Conservation (phyloP, 2,329 filamentous ascomycete genomes). For the Colletotrichum cereale region DNA sequence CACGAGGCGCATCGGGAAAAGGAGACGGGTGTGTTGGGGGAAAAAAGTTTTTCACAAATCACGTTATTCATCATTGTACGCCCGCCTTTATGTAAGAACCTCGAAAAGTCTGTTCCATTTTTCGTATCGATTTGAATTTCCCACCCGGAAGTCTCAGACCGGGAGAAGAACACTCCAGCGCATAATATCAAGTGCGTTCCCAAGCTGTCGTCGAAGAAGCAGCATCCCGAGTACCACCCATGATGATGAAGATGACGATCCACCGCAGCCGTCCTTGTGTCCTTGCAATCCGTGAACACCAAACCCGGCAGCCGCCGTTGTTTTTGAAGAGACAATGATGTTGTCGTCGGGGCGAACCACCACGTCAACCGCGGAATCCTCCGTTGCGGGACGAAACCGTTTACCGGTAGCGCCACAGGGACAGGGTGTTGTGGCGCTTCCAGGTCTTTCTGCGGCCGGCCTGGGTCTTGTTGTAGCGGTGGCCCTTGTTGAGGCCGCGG, state of each 20-base stretch:
- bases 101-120: slow-evolving; percentile 39
- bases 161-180: slow-evolving; percentile 39
- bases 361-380: slow-evolving; percentile 16
- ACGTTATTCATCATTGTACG: slow-evolving; percentile 39
- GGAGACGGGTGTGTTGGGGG: not conserved
- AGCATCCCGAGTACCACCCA: slow-evolving; percentile 36
- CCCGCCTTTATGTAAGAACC: slow-evolving; percentile 35
- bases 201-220: slow-evolving; percentile 32
- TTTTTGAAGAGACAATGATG: slow-evolving; percentile 6
- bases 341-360: slow-evolving; percentile 23
- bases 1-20: not conserved
- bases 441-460: slow-evolving; percentile 99
- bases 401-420: slow-evolving; percentile 98
- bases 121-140: slow-evolving; percentile 38
- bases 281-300: slow-evolving; percentile 25
- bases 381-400: slow-evolving; percentile 39
- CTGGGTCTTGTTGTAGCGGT: slow-evolving; percentile 98
- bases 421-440: slow-evolving; percentile 99
- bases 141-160: slow-evolving; percentile 30
- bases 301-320: slow-evolving; percentile 21
- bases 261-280: slow-evolving; percentile 30
- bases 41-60: slow-evolving; percentile 33
- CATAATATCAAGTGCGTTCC: slow-evolving; percentile 39
- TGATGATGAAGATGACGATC: slow-evolving; percentile 25
- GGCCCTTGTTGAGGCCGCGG: slow-evolving; percentile 98